Conservation (phyloP, 306 rosid genomes). For the Quillaja saponaria region DNA sequence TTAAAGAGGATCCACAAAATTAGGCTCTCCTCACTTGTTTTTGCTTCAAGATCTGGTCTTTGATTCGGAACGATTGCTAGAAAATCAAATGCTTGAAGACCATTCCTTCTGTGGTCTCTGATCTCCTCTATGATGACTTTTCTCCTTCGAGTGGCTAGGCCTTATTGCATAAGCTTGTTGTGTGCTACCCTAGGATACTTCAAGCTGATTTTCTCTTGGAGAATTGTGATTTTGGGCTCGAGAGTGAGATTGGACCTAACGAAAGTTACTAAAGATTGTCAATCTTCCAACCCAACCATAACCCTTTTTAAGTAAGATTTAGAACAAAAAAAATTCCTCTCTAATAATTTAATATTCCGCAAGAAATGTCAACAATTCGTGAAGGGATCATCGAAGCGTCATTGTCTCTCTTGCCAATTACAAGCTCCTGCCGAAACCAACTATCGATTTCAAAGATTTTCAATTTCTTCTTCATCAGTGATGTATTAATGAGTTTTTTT, state of each 20-base stretch:
- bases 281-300: too few relatives aligned
- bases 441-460: too few relatives aligned
- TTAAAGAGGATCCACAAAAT: slow-evolving; percentile 78
- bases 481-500: too few relatives aligned
- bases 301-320: too few relatives aligned
- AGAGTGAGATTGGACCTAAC: slow-evolving; percentile 68
- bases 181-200: slow-evolving; percentile 83
- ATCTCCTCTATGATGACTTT: slow-evolving; percentile 41
- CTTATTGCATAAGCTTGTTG: slow-evolving; percentile 68
- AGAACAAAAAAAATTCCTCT: too few relatives aligned
- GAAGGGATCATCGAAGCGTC: too few relatives aligned
- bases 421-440: too few relatives aligned
- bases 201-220: slow-evolving; percentile 81
- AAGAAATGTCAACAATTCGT: too few relatives aligned
- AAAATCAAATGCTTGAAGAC: slow-evolving; percentile 44
- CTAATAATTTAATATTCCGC: too few relatives aligned
- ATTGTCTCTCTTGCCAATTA: too few relatives aligned
- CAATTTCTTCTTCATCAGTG: too few relatives aligned
- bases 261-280: slow-evolving; percentile 25
- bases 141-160: slow-evolving; percentile 50
- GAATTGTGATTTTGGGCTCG: slow-evolving; percentile 74
- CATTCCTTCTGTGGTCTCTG: slow-evolving; percentile 59
- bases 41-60: slow-evolving; percentile 59
- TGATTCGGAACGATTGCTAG: slow-evolving; percentile 64
- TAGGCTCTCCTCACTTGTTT: slow-evolving; percentile 86